Base-by-base conservation (phyloP, 306 rosid genomes). In the Dryas drummondii region DNA sequence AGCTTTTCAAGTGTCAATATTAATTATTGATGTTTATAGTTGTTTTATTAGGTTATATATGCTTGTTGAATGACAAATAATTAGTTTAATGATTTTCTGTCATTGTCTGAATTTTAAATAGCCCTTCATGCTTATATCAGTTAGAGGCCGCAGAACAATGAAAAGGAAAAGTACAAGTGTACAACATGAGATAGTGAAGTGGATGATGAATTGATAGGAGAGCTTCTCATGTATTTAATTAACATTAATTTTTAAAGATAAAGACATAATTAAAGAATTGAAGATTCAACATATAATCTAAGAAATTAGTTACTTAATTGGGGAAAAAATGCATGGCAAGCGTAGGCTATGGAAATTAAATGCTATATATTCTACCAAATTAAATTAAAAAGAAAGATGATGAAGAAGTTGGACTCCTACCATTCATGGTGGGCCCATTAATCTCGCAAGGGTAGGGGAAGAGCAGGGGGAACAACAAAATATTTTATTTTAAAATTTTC, bases 131-230 rank as follows among this genome's bases (percentile, higher is more conserved):
- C 44, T 41, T 54, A 66, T 64, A 62, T 47, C 55, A 14, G 6
- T 76, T 48, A 42, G 68, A 60, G 41, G 75, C 17, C 53, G 61
- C 42, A 44, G 37, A 44, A 72, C 67, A 78, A 52, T 13, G 9
- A 63, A 80, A 75, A 70, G 44, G 72, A 76, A 55, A 56, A 13
- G 68, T 60, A 58, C n/a, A n/a, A n/a, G n/a, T n/a, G n/a, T n/a
- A n/a, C 51, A 48, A 60, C 71, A 45, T 44, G 73, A 51, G 61
- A 72, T 67, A 57, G 81, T 77, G 82, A 82, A 64, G 85, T 68
- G 57, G 85, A 75, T 73, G 70, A 61, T 55, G 40, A 83, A 68
- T 74, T 71, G 78, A 77, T 45, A 5, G 67, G 65, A 32, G 52
- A 69, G 60, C 82, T 78, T 82, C 72, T 54, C 19, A 63, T 50